Conservation (phyloP, 768 basidiomycete species). For the Lentinula sp. region DNA sequence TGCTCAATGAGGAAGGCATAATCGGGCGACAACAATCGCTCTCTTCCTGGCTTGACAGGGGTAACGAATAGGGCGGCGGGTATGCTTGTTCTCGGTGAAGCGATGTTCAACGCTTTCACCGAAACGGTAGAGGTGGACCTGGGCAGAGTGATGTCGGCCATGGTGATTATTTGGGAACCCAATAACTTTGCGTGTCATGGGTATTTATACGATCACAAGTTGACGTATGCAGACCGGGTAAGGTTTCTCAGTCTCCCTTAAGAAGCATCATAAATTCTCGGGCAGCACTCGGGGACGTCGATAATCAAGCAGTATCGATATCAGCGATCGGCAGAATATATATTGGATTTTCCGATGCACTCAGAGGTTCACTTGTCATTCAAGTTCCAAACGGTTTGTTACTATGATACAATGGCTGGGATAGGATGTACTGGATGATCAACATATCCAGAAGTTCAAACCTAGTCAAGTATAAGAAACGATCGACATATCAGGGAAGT, state of each 20-base stretch:
- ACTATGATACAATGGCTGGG: too few relatives aligned
- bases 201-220: not conserved
- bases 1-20: constrained; percentile 17
- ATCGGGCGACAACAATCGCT: constrained; percentile 6
- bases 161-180: not conserved
- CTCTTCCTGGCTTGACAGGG: constrained; percentile 12
- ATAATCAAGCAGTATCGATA: not conserved
- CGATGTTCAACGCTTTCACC: constrained; percentile 11
- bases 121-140: constrained; percentile 10
- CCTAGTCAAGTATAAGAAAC: not conserved
- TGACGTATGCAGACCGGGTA: too few relatives aligned
- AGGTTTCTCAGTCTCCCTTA: not conserved
- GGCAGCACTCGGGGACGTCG: not conserved
- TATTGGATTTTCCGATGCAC: not conserved
- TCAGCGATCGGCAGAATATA: not conserved
- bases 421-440: too few relatives aligned
- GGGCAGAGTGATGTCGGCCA: constrained; percentile 8
- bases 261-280: not conserved
- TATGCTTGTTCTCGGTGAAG: not conserved
- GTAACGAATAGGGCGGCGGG: constrained; percentile 10
- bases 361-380: too few relatives aligned
- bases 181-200: not conserved
- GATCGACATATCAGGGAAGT: too few relatives aligned
- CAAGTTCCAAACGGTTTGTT: too few relatives aligned
- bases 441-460: not conserved